Conservation (phyloP, 2,329 filamentous ascomycete species). For the Cladosporium sp. region DNA sequence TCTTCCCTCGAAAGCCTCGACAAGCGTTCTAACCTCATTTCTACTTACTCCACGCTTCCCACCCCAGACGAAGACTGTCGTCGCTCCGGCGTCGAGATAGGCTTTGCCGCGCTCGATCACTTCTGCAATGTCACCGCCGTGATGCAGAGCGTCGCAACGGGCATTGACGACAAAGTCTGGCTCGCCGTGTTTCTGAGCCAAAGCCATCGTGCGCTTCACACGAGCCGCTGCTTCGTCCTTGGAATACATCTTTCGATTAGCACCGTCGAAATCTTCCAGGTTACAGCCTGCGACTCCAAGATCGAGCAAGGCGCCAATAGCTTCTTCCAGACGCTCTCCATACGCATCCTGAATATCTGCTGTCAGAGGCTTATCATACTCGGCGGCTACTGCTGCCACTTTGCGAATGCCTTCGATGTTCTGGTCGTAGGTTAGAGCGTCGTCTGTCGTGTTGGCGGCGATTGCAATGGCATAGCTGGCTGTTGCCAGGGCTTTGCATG, state of each 20-base stretch:
- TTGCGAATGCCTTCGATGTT: conserved; percentile 48
- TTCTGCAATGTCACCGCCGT: conserved; percentile 41
- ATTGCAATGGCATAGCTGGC: conserved; percentile 34
- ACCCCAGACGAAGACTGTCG: conserved; percentile 60
- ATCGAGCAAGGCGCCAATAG: conserved; percentile 46
- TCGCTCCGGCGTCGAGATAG: conserved; percentile 57
- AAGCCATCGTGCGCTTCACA: conserved; percentile 40
- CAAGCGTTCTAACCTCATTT: conserved; percentile 47
- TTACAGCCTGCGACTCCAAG: conserved; percentile 56
- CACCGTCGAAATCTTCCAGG: conserved; percentile 51
- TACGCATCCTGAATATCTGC: conserved; percentile 62
- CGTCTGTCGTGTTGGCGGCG: conserved; percentile 30
- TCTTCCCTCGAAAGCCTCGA: conserved; percentile 46
- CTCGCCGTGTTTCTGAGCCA: conserved; percentile 46
- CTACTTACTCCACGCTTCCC: conserved; percentile 41
- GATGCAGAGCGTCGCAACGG: conserved; percentile 51
- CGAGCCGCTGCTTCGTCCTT: conserved; percentile 47
- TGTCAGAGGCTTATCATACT: conserved; percentile 47
- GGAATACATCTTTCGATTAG: conserved; percentile 33
- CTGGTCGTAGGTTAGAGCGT: conserved; percentile 44
- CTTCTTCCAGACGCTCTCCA: conserved; percentile 26
- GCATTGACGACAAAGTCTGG: conserved; percentile 57
- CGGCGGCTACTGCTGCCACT: conserved; percentile 42
- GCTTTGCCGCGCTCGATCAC: conserved; percentile 52
- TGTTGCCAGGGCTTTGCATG: conserved; percentile 38